phyloP scores from a whole-genome alignment of 176 grass and related monocot genomes.

The Avena sativa region DNA sequence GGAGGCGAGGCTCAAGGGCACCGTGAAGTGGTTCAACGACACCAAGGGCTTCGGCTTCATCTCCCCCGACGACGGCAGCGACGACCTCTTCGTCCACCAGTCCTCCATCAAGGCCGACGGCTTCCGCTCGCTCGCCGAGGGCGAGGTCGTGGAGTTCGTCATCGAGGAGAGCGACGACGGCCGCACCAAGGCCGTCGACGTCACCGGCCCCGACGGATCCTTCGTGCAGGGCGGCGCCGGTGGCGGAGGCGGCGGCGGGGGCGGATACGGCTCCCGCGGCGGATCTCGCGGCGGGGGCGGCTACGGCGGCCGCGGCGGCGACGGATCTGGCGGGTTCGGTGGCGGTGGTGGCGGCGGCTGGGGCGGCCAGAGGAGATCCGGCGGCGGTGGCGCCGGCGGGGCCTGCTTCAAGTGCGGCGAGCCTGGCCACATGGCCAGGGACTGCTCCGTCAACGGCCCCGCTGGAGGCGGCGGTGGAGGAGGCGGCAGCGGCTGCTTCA shows the following conservation, averaged over 20 bases:
- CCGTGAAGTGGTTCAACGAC: conserved; percentile 96
- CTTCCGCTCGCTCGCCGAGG: conserved; percentile 80
- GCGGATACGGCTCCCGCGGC: conserved; percentile 50
- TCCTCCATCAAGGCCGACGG: conserved; percentile 97
- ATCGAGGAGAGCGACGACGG: conserved; percentile 62
- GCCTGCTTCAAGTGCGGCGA: conserved; percentile 60
- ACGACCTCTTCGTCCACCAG: conserved; percentile 94
- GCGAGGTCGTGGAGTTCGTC: conserved; percentile 77
- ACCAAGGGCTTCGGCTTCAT: conserved; percentile 99
- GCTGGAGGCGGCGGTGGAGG: conserved; percentile 26
- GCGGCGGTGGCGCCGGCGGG: conserved; percentile 43
- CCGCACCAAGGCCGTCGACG: conserved; percentile 92
- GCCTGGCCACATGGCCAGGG: conserved; percentile 58
- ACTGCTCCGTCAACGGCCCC: conserved; percentile 33
- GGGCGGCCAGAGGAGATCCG: conserved; percentile 54
- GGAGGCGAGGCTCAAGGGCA: conserved; percentile 56
- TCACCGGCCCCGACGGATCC: conserved; percentile 91
- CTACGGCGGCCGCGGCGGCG: conserved; percentile 47
- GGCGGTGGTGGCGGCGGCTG: conserved; percentile 52
- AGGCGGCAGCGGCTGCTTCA: conserved; percentile 50
- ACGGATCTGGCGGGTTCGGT: conserved; percentile 49
- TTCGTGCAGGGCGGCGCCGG: conserved; percentile 64
- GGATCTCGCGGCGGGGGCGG: conserved; percentile 48
- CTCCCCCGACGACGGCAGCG: conserved; percentile 77
- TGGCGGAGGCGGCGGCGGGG: not conserved